Conservation (phyloP, 2,329 filamentous ascomycete genomes). For the Pleomassaria siparia region DNA sequence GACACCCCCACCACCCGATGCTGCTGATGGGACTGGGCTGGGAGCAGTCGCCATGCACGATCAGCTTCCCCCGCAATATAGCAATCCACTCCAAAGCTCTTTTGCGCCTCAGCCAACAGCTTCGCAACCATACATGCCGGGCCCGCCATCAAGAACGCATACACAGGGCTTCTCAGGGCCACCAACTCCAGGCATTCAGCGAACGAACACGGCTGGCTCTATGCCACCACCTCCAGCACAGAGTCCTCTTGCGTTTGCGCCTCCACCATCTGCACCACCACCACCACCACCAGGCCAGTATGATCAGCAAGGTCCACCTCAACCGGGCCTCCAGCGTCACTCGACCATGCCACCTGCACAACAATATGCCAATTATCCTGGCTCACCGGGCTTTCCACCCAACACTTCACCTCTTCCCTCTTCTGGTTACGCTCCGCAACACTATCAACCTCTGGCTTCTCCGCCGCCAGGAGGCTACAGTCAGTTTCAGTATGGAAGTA, state of each 20-base stretch:
- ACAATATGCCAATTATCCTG: conserved; percentile 45
- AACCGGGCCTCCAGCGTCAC: conserved; percentile 30
- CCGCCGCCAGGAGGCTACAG: conserved; percentile 59
- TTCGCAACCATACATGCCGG: conserved; percentile 46
- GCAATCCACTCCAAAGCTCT: conserved; percentile 33
- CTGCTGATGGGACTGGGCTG: conserved; percentile 52
- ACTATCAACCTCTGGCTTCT: conserved; percentile 36
- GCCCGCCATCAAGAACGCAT: conserved; percentile 41
- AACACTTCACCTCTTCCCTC: conserved; percentile 40
- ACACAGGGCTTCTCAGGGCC: conserved; percentile 37
- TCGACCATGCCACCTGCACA: conserved; percentile 31
- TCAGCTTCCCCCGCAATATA: conserved; percentile 33
- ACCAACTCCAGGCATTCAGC: conserved; percentile 29
- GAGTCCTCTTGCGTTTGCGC: conserved; percentile 42
- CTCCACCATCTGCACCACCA: conserved; percentile 37
- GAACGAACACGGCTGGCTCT: conserved; percentile 37
- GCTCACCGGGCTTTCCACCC: conserved; percentile 31
- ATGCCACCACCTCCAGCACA: conserved; percentile 39
- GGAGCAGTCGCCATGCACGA: conserved; percentile 43
- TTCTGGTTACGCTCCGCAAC: conserved; percentile 41
- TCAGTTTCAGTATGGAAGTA: conserved; percentile 53
- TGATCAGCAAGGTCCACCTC: conserved; percentile 23
- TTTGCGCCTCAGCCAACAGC: conserved; percentile 39
- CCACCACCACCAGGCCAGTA: conserved; percentile 27
- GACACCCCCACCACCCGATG: conserved; percentile 74